Conservation (phyloP, 140 eudicot genomes). For the Ambrosia hybrid region DNA sequence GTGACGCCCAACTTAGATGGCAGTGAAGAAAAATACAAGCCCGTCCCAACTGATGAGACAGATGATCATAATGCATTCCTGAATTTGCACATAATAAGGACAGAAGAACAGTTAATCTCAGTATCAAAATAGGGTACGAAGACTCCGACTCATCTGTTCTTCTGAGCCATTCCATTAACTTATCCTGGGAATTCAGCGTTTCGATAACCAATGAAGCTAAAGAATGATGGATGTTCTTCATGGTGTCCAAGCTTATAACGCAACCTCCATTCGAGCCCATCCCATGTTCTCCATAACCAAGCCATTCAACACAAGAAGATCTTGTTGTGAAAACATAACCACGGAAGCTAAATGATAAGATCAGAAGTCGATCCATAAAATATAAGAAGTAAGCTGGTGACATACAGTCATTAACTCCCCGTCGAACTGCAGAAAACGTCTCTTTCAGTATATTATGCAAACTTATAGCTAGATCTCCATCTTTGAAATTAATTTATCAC, state of each 20-base stretch:
- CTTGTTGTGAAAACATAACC: slow-evolving; percentile 36
- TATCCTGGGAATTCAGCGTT: slow-evolving; percentile 21
- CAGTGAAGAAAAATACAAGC: slow-evolving; percentile 15
- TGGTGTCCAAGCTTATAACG: slow-evolving; percentile 1
- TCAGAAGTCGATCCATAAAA: slow-evolving; percentile 50
- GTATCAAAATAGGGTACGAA: slow-evolving; percentile 28
- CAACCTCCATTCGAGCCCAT: background rate
- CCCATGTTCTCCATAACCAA: slow-evolving; percentile 20
- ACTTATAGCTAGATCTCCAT: slow-evolving; percentile 21
- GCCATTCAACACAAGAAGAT: slow-evolving; percentile 57
- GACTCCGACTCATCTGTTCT: slow-evolving; percentile 24
- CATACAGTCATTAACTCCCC: slow-evolving; percentile 34
- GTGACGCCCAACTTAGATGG: slow-evolving; percentile 40
- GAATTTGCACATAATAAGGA: slow-evolving; percentile 50
- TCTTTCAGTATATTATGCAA: slow-evolving; percentile 34
- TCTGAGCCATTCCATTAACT: slow-evolving; percentile 42
- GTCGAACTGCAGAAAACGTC: slow-evolving; percentile 33
- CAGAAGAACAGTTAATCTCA: slow-evolving; percentile 47
- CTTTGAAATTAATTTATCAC: slow-evolving; percentile 1
- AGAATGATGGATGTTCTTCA: slow-evolving; percentile 25
- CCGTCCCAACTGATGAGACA: slow-evolving; percentile 29
- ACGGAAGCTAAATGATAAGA: slow-evolving; percentile 31
- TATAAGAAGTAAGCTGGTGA: slow-evolving; percentile 51
- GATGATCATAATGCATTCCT: slow-evolving; percentile 21
- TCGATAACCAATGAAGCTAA: slow-evolving; percentile 20